These are phyloP conservation scores for Cutaneotrichosporon spelunceum DNA, from an alignment of 1,284 basidiomycete genomes.

Conservation along the genomic window DNA sequence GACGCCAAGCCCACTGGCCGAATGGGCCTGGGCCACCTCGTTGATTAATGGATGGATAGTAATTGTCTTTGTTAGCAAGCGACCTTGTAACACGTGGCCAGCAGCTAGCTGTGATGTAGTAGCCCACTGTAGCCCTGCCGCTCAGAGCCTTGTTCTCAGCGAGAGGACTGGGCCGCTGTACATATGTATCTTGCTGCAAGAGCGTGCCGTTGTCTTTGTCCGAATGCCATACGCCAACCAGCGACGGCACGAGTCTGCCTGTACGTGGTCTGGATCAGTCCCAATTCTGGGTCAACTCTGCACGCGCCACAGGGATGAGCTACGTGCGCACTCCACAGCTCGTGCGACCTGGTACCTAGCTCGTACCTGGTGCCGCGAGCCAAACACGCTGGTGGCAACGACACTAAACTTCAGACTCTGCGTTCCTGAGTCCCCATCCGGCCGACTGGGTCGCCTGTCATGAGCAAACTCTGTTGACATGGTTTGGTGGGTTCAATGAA, in stretches of 20 bases:
- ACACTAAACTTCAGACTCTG: neutral
- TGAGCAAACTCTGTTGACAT: too few relatives aligned
- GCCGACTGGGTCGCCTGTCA: neutral
- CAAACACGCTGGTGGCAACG: neutral
- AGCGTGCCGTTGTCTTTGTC: neutral
- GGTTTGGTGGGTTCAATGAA: too few relatives aligned
- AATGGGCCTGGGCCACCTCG: conserved; percentile 26
- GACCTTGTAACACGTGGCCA: neutral
- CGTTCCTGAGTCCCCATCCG: neutral
- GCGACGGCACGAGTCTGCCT: too few relatives aligned
- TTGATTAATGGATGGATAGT: conserved; percentile 13
- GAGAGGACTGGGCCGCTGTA: neutral
- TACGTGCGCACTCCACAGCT: too few relatives aligned
- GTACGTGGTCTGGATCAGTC: too few relatives aligned
- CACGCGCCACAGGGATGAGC: too few relatives aligned
- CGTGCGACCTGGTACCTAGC: neutral
- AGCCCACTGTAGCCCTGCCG: neutral
- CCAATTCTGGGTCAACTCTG: too few relatives aligned
- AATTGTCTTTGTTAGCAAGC: neutral
- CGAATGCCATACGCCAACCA: too few relatives aligned
- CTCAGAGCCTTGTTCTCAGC: neutral
- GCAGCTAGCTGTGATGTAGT: neutral
- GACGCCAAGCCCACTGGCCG: conserved; percentile 21
- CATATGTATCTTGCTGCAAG: neutral
- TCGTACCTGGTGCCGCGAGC: neutral